These are phyloP conservation scores for Carex pumila DNA, from an alignment of 176 grass and related monocot species.

Conservation along the genomic window DNA sequence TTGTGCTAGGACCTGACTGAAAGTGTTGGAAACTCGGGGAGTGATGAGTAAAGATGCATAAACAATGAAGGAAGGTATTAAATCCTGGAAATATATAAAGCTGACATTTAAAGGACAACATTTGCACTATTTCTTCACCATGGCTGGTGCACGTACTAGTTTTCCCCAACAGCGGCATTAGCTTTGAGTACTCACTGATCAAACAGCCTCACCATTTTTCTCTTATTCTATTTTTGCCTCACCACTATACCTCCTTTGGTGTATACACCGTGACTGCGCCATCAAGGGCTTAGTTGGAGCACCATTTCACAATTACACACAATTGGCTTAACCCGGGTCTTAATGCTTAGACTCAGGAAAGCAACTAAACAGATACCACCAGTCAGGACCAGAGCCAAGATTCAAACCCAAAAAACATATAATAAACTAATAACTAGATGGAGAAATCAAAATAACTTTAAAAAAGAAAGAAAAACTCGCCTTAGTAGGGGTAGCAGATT, in stretches of 20 bases:
- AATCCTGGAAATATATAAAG: neutral
- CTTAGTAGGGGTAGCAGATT: constrained; percentile 13
- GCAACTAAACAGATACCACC: neutral
- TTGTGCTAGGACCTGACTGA: neutral
- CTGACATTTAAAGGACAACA: neutral
- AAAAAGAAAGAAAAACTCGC: constrained; percentile 38
- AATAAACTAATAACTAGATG: constrained; percentile 6
- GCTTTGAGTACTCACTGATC: neutral
- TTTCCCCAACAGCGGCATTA: neutral
- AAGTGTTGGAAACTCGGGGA: neutral
- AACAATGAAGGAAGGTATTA: neutral
- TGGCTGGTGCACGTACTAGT: neutral
- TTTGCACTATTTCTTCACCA: neutral
- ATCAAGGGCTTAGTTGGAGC: neutral
- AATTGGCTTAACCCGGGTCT: neutral
- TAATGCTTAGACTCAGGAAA: neutral
- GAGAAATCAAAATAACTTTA: constrained; percentile 24
- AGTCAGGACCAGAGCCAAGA: neutral
- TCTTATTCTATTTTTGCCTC: neutral
- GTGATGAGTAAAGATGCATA: neutral
- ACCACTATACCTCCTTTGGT: neutral
- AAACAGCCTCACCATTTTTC: neutral
- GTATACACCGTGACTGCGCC: neutral
- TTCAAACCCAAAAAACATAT: neutral
- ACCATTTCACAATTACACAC: neutral